These are phyloP conservation scores for Nannizziopsis barbatae DNA, from an alignment of 2,329 filamentous ascomycete genomes.

Conservation along the genomic window DNA sequence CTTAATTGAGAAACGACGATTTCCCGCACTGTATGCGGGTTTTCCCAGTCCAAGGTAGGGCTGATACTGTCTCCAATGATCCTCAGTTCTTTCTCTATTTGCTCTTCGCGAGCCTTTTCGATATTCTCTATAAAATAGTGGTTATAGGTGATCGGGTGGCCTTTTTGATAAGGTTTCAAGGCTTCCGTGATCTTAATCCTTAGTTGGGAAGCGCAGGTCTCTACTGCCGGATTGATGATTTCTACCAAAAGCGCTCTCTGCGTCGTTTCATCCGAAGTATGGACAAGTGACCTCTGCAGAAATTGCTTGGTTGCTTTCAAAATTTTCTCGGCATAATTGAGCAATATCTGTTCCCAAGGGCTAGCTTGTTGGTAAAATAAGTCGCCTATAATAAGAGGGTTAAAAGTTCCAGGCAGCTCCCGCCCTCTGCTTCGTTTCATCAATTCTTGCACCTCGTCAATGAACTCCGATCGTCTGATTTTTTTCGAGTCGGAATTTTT, in stretches of 20 bases:
- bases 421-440: slow-evolving; percentile 37
- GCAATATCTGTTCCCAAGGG: slow-evolving; percentile 38
- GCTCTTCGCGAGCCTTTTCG: slow-evolving; percentile 14
- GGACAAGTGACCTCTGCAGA: slow-evolving; percentile 23
- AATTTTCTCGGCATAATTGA: slow-evolving; percentile 19
- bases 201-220: slow-evolving; percentile 18
- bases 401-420: slow-evolving; percentile 51
- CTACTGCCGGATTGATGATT: slow-evolving; percentile 35
- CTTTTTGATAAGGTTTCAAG: slow-evolving; percentile 37
- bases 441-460: slow-evolving; percentile 31
- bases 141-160: slow-evolving; percentile 30
- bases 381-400: slow-evolving; percentile 47
- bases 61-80: neutral
- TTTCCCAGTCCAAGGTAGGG: no score
- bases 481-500: neutral
- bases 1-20: no score
- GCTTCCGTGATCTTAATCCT: slow-evolving; percentile 36
- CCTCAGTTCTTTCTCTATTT: neutral
- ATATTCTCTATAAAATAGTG: slow-evolving; percentile 28
- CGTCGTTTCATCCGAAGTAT: slow-evolving; percentile 33
- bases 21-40: no score
- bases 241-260: slow-evolving; percentile 22
- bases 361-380: slow-evolving; percentile 49
- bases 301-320: slow-evolving; percentile 24
- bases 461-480: slow-evolving; percentile 22